phyloP scores from a whole-genome alignment of 139 green algal genomes.

The Chlorella vulgaris region DNA sequence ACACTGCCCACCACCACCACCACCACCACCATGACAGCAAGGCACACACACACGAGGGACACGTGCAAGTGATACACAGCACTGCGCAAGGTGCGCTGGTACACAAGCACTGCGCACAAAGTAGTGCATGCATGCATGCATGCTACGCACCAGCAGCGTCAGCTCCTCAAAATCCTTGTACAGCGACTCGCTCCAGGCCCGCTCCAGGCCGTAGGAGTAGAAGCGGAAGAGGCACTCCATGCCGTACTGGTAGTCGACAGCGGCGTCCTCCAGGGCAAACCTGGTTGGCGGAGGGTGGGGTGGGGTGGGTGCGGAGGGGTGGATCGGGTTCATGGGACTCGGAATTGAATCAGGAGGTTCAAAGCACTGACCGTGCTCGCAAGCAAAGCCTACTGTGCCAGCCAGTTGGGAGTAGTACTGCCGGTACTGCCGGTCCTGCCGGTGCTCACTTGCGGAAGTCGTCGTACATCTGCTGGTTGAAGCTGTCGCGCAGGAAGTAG shows the following conservation, averaged over 20 bases:
- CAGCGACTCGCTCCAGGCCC: conserved; percentile 66
- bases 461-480: conserved; percentile 92
- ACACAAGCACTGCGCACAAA: too few species aligned
- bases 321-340: not conserved
- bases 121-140: not conserved
- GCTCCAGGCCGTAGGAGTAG: conserved; percentile 94
- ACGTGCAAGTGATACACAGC: too few species aligned
- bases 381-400: too few species aligned
- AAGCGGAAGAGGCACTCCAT: conserved; percentile 96
- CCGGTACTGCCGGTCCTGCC: not conserved
- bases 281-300: conserved; percentile 18
- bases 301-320: not conserved
- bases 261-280: conserved; percentile 68
- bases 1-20: too few species aligned
- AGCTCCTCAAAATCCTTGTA: conserved; percentile 93
- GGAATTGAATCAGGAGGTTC: too few species aligned
- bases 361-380: too few species aligned
- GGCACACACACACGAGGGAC: too few species aligned
- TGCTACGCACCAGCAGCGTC: conserved; percentile 56
- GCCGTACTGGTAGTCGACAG: conserved; percentile 86
- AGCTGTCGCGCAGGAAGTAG: conserved; percentile 96
- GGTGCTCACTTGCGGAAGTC: conserved; percentile 73
- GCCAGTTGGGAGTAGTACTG: too few species aligned
- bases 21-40: too few species aligned
- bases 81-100: too few species aligned